phyloP scores from a whole-genome alignment of 495 filamentous ascomycete genomes.

The Lasiosphaeria miniovina region DNA sequence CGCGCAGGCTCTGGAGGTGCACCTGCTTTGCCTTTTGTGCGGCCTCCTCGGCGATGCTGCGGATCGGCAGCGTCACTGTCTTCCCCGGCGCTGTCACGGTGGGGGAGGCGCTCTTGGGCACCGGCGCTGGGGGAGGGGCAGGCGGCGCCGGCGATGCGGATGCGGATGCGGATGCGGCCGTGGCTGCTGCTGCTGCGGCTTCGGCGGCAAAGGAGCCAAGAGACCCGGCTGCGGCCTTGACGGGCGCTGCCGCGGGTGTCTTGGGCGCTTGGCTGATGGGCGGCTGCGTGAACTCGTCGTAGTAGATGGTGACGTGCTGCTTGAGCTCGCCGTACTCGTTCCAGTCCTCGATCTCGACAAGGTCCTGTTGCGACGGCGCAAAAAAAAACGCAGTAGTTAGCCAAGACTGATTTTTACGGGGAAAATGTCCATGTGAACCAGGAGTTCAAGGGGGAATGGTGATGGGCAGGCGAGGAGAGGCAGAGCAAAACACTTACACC shows the following conservation, averaged over 20 bases:
- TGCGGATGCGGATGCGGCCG: conserved; percentile 17
- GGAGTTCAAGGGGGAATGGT: no score
- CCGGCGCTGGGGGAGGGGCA: conserved; percentile 17
- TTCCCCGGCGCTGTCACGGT: conserved; percentile 3
- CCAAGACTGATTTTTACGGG: no score
- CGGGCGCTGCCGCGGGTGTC: conserved; percentile 25
- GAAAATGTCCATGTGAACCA: no score
- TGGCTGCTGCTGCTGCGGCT: conserved; percentile 37
- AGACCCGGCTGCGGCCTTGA: conserved; percentile 38
- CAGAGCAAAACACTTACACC: conserved; percentile 57
- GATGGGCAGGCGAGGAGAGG: neutral
- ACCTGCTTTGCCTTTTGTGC: conserved; percentile 60
- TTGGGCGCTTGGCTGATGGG: conserved; percentile 40
- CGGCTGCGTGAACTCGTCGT: conserved; percentile 51
- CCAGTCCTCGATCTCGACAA: conserved; percentile 96
- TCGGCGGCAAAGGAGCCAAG: conserved; percentile 32
- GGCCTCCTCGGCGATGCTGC: conserved; percentile 66
- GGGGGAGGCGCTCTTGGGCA: neutral
- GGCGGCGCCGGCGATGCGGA: conserved; percentile 24
- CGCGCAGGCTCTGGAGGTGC: conserved; percentile 39
- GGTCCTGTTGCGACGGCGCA: conserved; percentile 55
- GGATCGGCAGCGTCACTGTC: conserved; percentile 51
- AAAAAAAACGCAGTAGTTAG: no score
- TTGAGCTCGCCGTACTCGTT: conserved; percentile 97
- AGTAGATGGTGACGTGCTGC: conserved; percentile 64